These are phyloP conservation scores for Calonectria henricotiae DNA, from an alignment of 2,329 filamentous ascomycete genomes.

Conservation along the genomic window DNA sequence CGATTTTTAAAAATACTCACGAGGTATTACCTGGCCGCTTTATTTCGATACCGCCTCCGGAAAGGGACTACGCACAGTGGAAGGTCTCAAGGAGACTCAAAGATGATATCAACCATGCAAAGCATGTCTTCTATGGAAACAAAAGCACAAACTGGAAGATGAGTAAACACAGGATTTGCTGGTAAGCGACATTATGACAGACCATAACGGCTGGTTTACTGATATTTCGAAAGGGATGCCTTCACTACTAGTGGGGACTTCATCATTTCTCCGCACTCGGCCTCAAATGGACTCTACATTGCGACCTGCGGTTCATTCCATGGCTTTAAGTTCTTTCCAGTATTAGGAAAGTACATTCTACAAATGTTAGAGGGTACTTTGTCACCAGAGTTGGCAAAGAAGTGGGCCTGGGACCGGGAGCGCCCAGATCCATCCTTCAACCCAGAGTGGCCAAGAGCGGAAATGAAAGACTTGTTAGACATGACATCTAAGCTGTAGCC, in stretches of 20 bases:
- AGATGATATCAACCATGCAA: slow-evolving; percentile 51
- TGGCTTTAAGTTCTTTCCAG: slow-evolving; percentile 78
- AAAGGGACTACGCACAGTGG: slow-evolving; percentile 76
- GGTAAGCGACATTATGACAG: slow-evolving; percentile 63
- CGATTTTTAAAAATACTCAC: slow-evolving; percentile 73
- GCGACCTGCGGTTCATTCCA: slow-evolving; percentile 79
- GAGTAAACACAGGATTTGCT: slow-evolving; percentile 77
- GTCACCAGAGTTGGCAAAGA: slow-evolving; percentile 61
- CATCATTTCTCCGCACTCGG: slow-evolving; percentile 73
- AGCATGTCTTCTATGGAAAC: slow-evolving; percentile 71
- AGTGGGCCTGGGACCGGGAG: slow-evolving; percentile 75
- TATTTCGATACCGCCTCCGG: slow-evolving; percentile 72
- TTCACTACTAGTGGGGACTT: slow-evolving; percentile 76
- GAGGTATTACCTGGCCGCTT: slow-evolving; percentile 68
- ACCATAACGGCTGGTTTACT: slow-evolving; percentile 49
- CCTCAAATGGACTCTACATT: slow-evolving; percentile 71
- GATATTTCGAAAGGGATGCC: slow-evolving; percentile 67
- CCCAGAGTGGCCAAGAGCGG: slow-evolving; percentile 71
- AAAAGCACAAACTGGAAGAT: slow-evolving; percentile 72
- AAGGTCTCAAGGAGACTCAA: slow-evolving; percentile 69
- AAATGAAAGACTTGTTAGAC: slow-evolving; percentile 70
- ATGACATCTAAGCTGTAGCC: background rate
- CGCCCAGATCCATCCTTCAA: slow-evolving; percentile 69
- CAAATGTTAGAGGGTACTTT: slow-evolving; percentile 69
- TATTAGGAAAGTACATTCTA: slow-evolving; percentile 75